These are phyloP conservation scores for Leccinum disarticulatum DNA, from an alignment of 768 basidiomycete species.

Conservation along the genomic window DNA sequence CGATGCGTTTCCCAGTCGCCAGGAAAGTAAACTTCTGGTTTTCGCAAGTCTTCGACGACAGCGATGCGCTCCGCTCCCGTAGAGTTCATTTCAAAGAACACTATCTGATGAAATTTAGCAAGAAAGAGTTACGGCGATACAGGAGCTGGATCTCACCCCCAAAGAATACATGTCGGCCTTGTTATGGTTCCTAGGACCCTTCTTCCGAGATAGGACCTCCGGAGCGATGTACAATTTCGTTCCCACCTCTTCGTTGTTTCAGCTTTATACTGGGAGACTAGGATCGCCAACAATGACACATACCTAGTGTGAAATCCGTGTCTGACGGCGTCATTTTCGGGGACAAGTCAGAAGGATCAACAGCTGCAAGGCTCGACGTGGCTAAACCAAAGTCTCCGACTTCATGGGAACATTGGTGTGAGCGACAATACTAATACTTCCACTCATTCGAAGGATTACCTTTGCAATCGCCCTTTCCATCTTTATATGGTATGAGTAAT, in stretches of 20 bases:
- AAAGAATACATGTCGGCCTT: conserved; percentile 97
- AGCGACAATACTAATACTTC: not conserved
- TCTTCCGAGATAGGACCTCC: conserved; percentile 72
- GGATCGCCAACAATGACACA: too few species aligned
- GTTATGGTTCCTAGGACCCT: conserved; percentile 74
- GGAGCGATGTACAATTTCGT: conserved; percentile 90
- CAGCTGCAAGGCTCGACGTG: conserved; percentile 75
- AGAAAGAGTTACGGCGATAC: not conserved
- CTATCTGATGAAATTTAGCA: conserved; percentile 53
- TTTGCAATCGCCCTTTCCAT: conserved; percentile 88
- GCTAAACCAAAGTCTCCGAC: conserved; percentile 94
- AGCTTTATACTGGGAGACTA: too few species aligned
- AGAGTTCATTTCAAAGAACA: conserved; percentile 95
- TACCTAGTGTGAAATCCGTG: conserved; percentile 73
- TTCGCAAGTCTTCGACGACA: conserved; percentile 76
- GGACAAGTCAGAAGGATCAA: conserved; percentile 70
- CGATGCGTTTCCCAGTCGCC: conserved; percentile 63
- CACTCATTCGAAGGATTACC: conserved; percentile 34
- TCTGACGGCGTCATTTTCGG: conserved; percentile 46
- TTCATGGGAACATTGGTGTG: too few species aligned
- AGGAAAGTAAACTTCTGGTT: conserved; percentile 84
- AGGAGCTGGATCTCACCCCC: conserved; percentile 55
- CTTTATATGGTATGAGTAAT: conserved; percentile 33
- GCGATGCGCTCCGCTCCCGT: conserved; percentile 83
- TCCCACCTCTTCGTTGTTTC: too few species aligned